Evolutionary conservation across 2,329 filamentous ascomycete genomes (phyloP).

Genomic region (Fusarium lateritium): DNA sequence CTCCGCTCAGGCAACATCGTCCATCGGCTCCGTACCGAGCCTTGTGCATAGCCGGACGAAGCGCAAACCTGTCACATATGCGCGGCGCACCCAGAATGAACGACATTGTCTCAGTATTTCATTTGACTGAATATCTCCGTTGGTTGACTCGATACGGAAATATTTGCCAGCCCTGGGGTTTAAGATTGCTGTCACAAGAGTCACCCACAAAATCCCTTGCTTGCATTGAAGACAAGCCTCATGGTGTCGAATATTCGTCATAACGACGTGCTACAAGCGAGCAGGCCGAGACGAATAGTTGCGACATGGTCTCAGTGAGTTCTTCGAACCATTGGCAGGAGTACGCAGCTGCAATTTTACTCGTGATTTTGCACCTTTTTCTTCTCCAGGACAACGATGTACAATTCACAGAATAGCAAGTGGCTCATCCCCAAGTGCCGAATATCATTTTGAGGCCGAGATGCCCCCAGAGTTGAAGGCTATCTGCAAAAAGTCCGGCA

Average conservation of each 20-base stretch:
- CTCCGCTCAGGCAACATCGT: background rate
- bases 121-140: conserved; percentile 30
- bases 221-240: conserved; percentile 17
- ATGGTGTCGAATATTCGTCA: conserved; percentile 19
- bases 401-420: background rate
- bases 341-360: conserved; percentile 8
- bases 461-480: background rate
- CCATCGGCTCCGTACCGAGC: background rate
- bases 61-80: conserved; percentile 18
- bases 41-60: conserved; percentile 11
- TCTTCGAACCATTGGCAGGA: conserved; percentile 22
- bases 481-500: background rate
- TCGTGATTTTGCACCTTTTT: background rate
- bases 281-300: conserved; percentile 25
- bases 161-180: conserved; percentile 5
- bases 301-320: conserved; percentile 16
- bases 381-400: background rate
- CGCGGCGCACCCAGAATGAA: conserved; percentile 19
- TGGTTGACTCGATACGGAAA: conserved; percentile 5
- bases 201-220: conserved; percentile 29
- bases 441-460: conserved; percentile 3
- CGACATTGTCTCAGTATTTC: conserved; percentile 36
- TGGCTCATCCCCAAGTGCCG: background rate
- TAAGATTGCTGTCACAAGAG: conserved; percentile 32
- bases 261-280: conserved; percentile 29